Percentiles rank a stretch among this genome's conserved stretches.
Conservation (phyloP, 139 green algal species). For the Tetradesmus lagerheimii region DNA sequence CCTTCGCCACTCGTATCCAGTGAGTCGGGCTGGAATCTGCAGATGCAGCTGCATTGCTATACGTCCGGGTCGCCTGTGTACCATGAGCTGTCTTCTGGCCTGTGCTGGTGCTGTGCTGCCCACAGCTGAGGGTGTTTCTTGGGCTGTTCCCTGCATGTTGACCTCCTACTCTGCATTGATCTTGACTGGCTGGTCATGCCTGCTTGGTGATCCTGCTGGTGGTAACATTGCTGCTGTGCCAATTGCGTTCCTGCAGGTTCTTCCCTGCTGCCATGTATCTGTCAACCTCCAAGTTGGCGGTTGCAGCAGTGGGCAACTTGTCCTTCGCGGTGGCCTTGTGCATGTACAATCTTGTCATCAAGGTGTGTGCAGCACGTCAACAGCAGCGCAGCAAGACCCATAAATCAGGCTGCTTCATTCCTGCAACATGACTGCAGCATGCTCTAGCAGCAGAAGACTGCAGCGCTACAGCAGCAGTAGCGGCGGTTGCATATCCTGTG, state of each 20-base stretch:
- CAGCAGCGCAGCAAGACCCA: not conserved
- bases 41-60: not conserved
- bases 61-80: not conserved
- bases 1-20: slow-evolving; percentile 92
- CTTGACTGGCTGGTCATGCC: too few species aligned
- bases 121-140: not conserved
- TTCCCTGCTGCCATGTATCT: slow-evolving; percentile 95
- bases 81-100: not conserved
- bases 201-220: not conserved
- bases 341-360: slow-evolving; percentile 80
- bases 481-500: too few species aligned
- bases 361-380: slow-evolving; percentile 62
- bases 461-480: not conserved
- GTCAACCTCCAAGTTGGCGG: slow-evolving; percentile 91
- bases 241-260: slow-evolving; percentile 78
- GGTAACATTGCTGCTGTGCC: not conserved
- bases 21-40: slow-evolving; percentile 62
- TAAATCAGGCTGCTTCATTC: not conserved
- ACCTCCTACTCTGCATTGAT: not conserved
- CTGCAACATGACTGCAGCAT: not conserved
- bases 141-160: not conserved
- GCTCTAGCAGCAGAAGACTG: too few species aligned
- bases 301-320: slow-evolving; percentile 95
- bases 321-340: slow-evolving; percentile 86
- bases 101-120: not conserved